These are phyloP conservation scores for Curvularia hawaiiensis DNA, from an alignment of 2,329 filamentous ascomycete genomes.

Conservation along the genomic window DNA sequence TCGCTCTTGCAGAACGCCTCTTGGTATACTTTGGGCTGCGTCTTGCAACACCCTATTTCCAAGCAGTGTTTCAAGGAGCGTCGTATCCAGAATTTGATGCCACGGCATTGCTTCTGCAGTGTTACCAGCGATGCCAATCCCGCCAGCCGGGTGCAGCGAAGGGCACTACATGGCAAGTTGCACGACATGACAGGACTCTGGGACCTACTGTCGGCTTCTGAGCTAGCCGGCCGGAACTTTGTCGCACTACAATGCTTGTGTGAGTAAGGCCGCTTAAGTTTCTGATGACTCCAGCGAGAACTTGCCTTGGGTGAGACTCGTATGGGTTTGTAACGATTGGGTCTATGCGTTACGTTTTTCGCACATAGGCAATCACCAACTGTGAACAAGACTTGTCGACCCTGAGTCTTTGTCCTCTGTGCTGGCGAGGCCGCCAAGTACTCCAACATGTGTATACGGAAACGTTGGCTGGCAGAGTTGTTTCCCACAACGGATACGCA, in stretches of 20 bases:
- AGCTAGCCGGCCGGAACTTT: conserved; percentile 13
- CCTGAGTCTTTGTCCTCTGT: not conserved
- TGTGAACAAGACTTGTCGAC: not conserved
- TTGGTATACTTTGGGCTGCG: conserved; percentile 20
- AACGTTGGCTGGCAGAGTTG: not conserved
- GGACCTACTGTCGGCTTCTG: conserved; percentile 13
- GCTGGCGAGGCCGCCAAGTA: not conserved
- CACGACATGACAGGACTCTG: conserved; percentile 18
- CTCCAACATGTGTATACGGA: not conserved
- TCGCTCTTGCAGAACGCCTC: conserved; percentile 4
- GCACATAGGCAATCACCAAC: not conserved
- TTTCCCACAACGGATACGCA: not conserved
- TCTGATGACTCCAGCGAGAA: not conserved
- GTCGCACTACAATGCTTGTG: conserved; percentile 6
- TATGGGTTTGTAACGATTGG: not conserved
- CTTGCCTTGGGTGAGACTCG: not conserved
- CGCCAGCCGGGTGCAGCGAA: conserved; percentile 20
- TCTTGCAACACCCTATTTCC: conserved; percentile 21
- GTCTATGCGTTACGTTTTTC: not conserved
- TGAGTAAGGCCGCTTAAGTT: conserved; percentile 10
- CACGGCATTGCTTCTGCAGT: conserved; percentile 20
- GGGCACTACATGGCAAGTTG: conserved; percentile 23
- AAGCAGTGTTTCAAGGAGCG: conserved; percentile 18
- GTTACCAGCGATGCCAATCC: conserved; percentile 16
- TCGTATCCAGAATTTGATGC: conserved; percentile 20